Base-by-base conservation (phyloP, 2,329 filamentous ascomycete species). In the Fusarium torreyae region DNA sequence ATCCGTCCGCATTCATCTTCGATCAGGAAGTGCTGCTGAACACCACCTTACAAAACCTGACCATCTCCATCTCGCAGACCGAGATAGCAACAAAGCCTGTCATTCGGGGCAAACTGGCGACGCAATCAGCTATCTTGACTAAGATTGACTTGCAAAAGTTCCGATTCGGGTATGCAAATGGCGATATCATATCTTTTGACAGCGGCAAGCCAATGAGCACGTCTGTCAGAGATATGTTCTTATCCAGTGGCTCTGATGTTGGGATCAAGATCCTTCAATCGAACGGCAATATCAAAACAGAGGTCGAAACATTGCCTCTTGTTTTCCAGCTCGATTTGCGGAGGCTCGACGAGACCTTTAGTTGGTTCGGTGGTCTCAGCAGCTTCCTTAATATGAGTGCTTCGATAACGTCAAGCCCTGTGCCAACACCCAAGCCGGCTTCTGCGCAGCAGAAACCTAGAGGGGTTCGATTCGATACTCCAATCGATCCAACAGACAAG, bases 311-410 rank as follows among this genome's bases (percentile, higher is more conserved):
- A 1, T 84, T 97, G 11, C 94, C 94, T 7, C 79, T 98, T 3
- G 88, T 91, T 61, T 78, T 97, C 11, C 87, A 90, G 58, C 80
- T 98, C 40, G 93, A 98, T 75, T 82, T 98, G 17, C 90, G 91
- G 68, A 88, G 88, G 57, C 81, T 98, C 22, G 96, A 98, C 72
- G 94, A 97, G 73, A 93, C 93, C 0, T 89, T 98, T 63, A 89
- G 89, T 57, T 94, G 93, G 85, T 94, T 98, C 79, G 96, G 96
- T 36, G 96, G 96, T 0, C 83, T 99, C 43, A 97, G 94, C 77
- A 94, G 94, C 69, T 91, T 99, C 53, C 83, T 99, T 43, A 97
- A 96, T 73, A 88, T 98, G 77, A 93, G 94, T 66, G 92, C 88
- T 62, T 97, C 95, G 0, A 92, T 97, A 67, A 89, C 91, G 13